Evolutionary conservation across 1,284 basidiomycete genomes (phyloP).

Genomic region (Ustanciosporium gigantosporum): DNA sequence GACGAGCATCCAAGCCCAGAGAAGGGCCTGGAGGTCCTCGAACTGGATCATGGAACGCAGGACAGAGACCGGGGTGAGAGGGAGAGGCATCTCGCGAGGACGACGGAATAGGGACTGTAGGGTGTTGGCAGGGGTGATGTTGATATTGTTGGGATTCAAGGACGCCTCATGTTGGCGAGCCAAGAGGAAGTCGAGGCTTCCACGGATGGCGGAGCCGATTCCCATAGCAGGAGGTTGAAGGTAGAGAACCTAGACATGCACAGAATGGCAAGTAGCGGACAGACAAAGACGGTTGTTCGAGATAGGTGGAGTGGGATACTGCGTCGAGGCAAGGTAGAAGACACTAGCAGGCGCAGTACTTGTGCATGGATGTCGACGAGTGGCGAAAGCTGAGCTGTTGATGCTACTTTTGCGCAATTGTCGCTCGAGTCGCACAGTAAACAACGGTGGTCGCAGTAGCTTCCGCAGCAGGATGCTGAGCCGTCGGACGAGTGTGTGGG

Average conservation of each 20-base stretch:
- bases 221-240: conserved; percentile 14
- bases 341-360: too few relatives aligned
- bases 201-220: conserved; percentile 26
- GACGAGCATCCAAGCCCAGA: conserved; percentile 42
- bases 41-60: conserved; percentile 24
- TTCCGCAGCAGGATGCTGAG: too few relatives aligned
- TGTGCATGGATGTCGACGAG: too few relatives aligned
- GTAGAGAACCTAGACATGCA: neutral
- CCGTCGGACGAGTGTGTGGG: too few relatives aligned
- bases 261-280: too few relatives aligned
- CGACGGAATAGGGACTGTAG: conserved; percentile 27
- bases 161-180: conserved; percentile 15
- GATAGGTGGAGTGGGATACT: too few relatives aligned
- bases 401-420: too few relatives aligned
- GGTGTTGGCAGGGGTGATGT: conserved; percentile 24
- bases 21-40: conserved; percentile 32
- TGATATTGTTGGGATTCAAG: conserved; percentile 5
- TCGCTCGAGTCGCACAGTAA: too few relatives aligned
- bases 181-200: conserved; percentile 29
- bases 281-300: too few relatives aligned
- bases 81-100: conserved; percentile 19
- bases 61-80: conserved; percentile 24
- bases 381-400: too few relatives aligned
- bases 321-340: too few relatives aligned
- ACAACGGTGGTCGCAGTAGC: too few relatives aligned